Conservation (phyloP, 208 protist genomes). For the Lotmaria passim region DNA sequence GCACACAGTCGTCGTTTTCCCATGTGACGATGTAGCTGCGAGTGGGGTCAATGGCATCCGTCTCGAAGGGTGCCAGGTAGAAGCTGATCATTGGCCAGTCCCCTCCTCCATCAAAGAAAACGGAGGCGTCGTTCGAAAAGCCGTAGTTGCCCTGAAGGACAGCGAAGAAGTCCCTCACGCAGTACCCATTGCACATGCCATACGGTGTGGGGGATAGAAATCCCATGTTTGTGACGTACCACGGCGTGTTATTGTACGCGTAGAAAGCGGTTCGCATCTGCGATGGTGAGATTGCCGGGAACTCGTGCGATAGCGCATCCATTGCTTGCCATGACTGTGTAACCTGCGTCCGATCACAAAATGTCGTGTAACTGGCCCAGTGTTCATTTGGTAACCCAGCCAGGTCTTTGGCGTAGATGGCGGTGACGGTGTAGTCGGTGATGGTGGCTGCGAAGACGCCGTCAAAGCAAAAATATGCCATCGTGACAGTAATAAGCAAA, state of each 20-base stretch:
- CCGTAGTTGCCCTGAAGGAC: slow-evolving; percentile 25
- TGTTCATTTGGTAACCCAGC: not conserved
- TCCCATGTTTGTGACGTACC: slow-evolving; percentile 36
- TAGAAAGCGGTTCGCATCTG: slow-evolving; percentile 37
- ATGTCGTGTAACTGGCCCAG: slow-evolving; percentile 17
- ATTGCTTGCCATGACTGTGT: not conserved
- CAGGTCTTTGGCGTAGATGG: not conserved
- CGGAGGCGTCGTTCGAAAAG: slow-evolving; percentile 11
- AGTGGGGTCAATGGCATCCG: slow-evolving; percentile 12
- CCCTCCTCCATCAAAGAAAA: slow-evolving; percentile 26
- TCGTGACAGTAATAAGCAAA: no score
- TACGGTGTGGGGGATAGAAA: slow-evolving; percentile 43
- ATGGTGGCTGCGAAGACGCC: not conserved
- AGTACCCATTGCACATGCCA: slow-evolving; percentile 43
- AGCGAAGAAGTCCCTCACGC: slow-evolving; percentile 19
- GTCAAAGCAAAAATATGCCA: not conserved
- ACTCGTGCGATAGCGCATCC: not conserved
- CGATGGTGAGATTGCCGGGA: not conserved
- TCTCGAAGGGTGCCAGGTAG: slow-evolving; percentile 15
- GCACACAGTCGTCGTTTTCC: slow-evolving; percentile 5
- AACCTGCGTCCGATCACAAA: not conserved
- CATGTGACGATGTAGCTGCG: not conserved
- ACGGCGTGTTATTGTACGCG: slow-evolving; percentile 22
- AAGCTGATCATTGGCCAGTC: slow-evolving; percentile 53
- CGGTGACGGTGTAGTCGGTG: slow-evolving; percentile 1